Conservation (phyloP, 805 yeast genomes). For the Torulaspora gathmanii region DNA sequence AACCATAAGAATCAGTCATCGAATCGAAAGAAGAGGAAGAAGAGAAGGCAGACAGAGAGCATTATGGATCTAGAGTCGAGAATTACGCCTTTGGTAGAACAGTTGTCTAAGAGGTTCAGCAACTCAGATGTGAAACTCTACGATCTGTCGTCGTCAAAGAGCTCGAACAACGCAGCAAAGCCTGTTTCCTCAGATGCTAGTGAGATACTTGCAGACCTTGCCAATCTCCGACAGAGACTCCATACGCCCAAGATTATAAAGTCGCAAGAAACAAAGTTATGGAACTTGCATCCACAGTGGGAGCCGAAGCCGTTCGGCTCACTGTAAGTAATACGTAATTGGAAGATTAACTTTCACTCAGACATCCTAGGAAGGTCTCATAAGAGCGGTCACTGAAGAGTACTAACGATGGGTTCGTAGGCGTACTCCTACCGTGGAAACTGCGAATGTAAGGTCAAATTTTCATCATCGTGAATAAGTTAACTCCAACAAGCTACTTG, state of each 20-base stretch:
- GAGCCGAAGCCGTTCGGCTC: conserved; percentile 53
- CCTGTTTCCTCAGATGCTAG: conserved; percentile 6
- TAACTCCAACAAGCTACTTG: not conserved
- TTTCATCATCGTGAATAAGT: conserved; percentile 59
- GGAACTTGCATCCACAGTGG: conserved; percentile 39
- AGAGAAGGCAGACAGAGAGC: conserved; percentile 12
- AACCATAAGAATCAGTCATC: conserved; percentile 2
- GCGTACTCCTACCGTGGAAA: conserved; percentile 89
- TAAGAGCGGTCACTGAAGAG: conserved; percentile 79
- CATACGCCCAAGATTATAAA: not conserved
- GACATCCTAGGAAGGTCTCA: conserved; percentile 90
- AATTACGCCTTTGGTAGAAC: conserved; percentile 4
- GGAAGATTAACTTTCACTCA: conserved; percentile 42
- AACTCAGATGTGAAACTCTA: conserved; percentile 11
- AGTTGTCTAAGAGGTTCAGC: conserved; percentile 7
- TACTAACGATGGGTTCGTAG: conserved; percentile 67
- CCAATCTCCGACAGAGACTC: conserved; percentile 28
- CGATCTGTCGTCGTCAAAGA: conserved; percentile 3
- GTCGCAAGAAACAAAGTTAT: conserved; percentile 2
- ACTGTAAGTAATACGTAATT: conserved; percentile 20
- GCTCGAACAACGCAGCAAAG: not conserved
- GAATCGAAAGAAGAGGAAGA: conserved; percentile 19
- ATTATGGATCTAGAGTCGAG: conserved; percentile 10
- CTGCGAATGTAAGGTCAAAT: conserved; percentile 80
- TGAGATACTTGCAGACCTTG: conserved; percentile 31